These are phyloP conservation scores for Tephrocybe sp. DNA, from an alignment of 768 basidiomycete genomes.

Conservation along the genomic window DNA sequence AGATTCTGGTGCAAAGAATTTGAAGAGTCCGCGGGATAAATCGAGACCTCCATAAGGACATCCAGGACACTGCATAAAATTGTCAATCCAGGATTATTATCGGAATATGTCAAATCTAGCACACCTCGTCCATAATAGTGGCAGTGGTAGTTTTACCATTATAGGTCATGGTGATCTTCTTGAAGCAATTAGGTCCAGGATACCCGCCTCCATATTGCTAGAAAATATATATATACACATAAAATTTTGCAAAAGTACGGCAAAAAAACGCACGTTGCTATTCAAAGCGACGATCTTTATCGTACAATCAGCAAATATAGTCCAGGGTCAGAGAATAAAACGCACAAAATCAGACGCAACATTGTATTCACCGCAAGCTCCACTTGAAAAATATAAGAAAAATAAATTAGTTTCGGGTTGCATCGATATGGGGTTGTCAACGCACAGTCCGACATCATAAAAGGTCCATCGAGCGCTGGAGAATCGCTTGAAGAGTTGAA, in stretches of 20 bases:
- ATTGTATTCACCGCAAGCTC: conserved; percentile 30
- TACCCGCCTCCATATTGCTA: conserved; percentile 56
- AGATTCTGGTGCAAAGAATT: conserved; percentile 40
- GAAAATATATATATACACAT: not conserved
- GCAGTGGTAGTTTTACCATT: conserved; percentile 57
- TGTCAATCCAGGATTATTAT: conserved; percentile 15
- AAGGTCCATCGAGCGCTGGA: conserved; percentile 24
- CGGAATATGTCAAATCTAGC: not conserved
- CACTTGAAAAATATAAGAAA: conserved; percentile 15
- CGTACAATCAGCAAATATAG: not conserved
- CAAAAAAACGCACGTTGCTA: conserved; percentile 26
- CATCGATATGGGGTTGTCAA: conserved; percentile 3
- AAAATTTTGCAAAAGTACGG: conserved; percentile 4
- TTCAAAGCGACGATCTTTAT: conserved; percentile 32
- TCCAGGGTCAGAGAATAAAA: not conserved
- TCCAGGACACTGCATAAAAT: conserved; percentile 3
- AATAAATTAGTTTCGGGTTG: not conserved
- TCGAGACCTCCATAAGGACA: conserved; percentile 56
- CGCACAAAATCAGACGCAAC: conserved; percentile 25
- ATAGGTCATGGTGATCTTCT: conserved; percentile 59
- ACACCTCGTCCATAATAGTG: conserved; percentile 59
- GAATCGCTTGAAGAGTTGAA: conserved; percentile 24
- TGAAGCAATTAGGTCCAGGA: conserved; percentile 49
- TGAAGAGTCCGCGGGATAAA: conserved; percentile 56
- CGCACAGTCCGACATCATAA: conserved; percentile 30